Evolutionary conservation across 106 monocot genomes (phyloP).

Genomic region (Triglochin maritima): DNA sequence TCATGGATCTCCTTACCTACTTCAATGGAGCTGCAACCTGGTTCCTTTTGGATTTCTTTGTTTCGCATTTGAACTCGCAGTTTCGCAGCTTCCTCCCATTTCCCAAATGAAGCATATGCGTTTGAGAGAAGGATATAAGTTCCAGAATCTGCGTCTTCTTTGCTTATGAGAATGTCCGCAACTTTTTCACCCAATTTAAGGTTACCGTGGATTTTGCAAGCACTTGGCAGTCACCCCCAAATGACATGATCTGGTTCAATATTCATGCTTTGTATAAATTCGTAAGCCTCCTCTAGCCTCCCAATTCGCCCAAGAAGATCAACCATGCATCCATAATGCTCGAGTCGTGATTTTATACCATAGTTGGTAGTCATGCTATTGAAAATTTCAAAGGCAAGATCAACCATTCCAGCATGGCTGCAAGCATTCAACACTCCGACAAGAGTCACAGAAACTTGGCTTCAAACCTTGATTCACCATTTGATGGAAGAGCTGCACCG

Average conservation of each 20-base stretch:
- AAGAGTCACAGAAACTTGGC: constrained; percentile 17
- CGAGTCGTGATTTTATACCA: constrained; percentile 20
- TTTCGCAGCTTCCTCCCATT: constrained; percentile 30
- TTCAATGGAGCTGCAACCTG: constrained; percentile 45
- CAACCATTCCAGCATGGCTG: constrained; percentile 32
- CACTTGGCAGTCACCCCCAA: constrained; percentile 36
- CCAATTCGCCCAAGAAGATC: constrained; percentile 36
- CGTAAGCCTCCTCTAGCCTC: constrained; percentile 24
- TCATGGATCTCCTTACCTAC: constrained; percentile 43
- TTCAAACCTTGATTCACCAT: constrained; percentile 21
- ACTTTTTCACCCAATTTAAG: constrained; percentile 25
- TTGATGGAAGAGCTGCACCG: constrained; percentile 16
- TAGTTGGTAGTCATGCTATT: constrained; percentile 17
- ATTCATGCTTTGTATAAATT: constrained; percentile 28
- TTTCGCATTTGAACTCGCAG: constrained; percentile 28
- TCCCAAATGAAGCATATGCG: constrained; percentile 29
- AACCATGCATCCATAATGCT: constrained; percentile 46
- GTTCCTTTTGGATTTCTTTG: constrained; percentile 39
- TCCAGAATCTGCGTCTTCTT: constrained; percentile 26
- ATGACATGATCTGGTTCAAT: constrained; percentile 40
- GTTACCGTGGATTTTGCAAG: constrained; percentile 31
- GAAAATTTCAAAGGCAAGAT: constrained; percentile 29
- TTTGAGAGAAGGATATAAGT: constrained; percentile 39
- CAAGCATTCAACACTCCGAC: constrained; percentile 35
- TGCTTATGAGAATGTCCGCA: constrained; percentile 19